Base-by-base conservation (phyloP, 768 basidiomycete species). In the Leucocoprinus birnbaumii region DNA sequence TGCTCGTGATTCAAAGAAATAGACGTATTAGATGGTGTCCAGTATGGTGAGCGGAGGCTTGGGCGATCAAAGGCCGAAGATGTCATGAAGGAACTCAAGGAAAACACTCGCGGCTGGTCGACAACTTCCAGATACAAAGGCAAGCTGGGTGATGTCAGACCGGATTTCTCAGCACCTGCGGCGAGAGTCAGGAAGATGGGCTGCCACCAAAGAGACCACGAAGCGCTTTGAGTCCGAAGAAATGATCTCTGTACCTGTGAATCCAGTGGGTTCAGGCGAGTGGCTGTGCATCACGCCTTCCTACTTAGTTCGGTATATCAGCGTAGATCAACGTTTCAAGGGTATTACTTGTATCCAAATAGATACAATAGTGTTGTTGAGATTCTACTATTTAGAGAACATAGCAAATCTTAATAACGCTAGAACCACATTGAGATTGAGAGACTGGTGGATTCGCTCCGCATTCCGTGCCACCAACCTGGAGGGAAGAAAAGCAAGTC, bases 391-490 rank as follows among this genome's bases (percentile, higher is more conserved):
- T n/a, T n/a, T n/a, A n/a, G n/a, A n/a, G n/a, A n/a, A n/a, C n/a
- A n/a, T n/a, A n/a, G n/a, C n/a, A n/a, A n/a, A n/a, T n/a, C n/a
- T n/a, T n/a, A n/a, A n/a, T n/a, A n/a, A n/a, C n/a, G n/a, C 53
- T 61, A 95, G 68, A 92, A 95, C 91, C 92, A 94, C 80, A 93
- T 87, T 27, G 94, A 95, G 44, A 94, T 79, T 41, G 92, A 94
- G 66, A 91, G 87, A 71, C 91, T 93, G 37, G 77, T 83, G 21
- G 81, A 80, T 71, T 91, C 90, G 68, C 85, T 87, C 59, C 85
- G 82, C 89, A 93, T 90, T 16, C 87, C 88, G 68, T 96, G 93
- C 93, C 93, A 96, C 93, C 93, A 96, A 25, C 90, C 86, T 3
- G 90, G 88, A 18, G 96, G 96, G 60, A 98, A 86, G 65, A 90